Conservation (phyloP, 176 grass and related monocot species). For the Aegilops bicornis region DNA sequence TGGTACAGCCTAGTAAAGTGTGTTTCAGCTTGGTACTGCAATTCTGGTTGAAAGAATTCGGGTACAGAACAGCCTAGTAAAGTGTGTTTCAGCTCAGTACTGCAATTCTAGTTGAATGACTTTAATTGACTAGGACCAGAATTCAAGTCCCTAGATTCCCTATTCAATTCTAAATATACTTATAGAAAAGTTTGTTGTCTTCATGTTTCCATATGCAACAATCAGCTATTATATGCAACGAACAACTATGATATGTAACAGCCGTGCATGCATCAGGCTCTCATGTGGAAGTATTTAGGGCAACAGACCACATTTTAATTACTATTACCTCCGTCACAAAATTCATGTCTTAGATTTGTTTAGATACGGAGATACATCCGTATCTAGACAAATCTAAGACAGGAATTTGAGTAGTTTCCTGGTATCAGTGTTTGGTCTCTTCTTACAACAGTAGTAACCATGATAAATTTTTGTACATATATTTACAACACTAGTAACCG, state of each 20-base stretch:
- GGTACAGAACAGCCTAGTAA: too few species aligned
- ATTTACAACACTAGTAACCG: neutral
- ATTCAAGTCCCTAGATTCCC: neutral
- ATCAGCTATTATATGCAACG: neutral
- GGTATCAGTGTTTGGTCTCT: neutral
- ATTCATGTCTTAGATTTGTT: too few species aligned
- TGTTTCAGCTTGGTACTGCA: too few species aligned
- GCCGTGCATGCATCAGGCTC: neutral
- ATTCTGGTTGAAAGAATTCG: too few species aligned
- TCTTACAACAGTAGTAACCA: neutral
- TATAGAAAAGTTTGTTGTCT: neutral
- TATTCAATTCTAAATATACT: conserved; percentile 6
- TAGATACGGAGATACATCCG: too few species aligned
- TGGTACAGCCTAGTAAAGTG: too few species aligned
- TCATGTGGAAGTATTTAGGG: neutral
- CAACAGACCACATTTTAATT: neutral
- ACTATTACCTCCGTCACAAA: neutral
- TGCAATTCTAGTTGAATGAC: too few species aligned
- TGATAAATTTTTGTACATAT: neutral
- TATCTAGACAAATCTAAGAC: too few species aligned
- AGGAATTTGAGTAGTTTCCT: too few species aligned
- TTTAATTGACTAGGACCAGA: too few species aligned
- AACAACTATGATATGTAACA: neutral
- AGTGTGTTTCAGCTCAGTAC: too few species aligned
- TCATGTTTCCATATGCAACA: neutral